Evolutionary conservation across 306 rosid genomes (phyloP).

Genomic region (Prunus mume): DNA sequence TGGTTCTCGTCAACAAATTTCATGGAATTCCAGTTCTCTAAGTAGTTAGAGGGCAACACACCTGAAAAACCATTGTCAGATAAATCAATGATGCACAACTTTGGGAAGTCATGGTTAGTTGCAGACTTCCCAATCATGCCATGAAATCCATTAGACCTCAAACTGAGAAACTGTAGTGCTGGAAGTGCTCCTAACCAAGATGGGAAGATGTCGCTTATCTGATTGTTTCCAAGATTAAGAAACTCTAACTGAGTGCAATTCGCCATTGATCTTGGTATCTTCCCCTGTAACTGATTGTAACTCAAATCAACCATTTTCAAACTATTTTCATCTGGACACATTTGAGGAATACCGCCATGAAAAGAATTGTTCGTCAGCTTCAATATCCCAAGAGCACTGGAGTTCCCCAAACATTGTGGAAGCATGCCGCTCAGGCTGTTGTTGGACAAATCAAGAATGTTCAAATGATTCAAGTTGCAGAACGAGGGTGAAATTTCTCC

Average conservation of each 20-base stretch:
- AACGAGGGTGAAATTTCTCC: constrained; percentile 11
- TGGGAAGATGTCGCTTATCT: constrained; percentile 32
- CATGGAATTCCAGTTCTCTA: constrained; percentile 13
- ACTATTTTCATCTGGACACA: background rate
- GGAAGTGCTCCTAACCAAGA: constrained; percentile 40
- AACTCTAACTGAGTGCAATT: constrained; percentile 13
- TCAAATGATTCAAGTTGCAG: constrained; percentile 11
- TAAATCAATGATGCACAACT: constrained; percentile 18
- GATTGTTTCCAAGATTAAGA: constrained; percentile 18
- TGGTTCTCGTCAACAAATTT: background rate
- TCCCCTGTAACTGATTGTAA: constrained; percentile 13
- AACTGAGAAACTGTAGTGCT: background rate
- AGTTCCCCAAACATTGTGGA: constrained; percentile 22
- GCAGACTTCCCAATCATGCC: constrained; percentile 16
- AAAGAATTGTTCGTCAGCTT: constrained; percentile 6
- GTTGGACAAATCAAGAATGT: constrained; percentile 1
- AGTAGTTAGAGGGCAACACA: constrained; percentile 7
- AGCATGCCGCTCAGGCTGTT: constrained; percentile 13
- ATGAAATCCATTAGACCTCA: constrained; percentile 14
- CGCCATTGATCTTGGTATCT: constrained; percentile 17
- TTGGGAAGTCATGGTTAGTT: background rate
- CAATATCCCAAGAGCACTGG: background rate
- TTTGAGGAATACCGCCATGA: background rate
- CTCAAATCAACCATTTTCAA: constrained; percentile 24
- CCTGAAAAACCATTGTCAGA: constrained; percentile 15